These are phyloP conservation scores for Cyclanthera cordifolia DNA, from an alignment of 306 rosid species.

Conservation along the genomic window DNA sequence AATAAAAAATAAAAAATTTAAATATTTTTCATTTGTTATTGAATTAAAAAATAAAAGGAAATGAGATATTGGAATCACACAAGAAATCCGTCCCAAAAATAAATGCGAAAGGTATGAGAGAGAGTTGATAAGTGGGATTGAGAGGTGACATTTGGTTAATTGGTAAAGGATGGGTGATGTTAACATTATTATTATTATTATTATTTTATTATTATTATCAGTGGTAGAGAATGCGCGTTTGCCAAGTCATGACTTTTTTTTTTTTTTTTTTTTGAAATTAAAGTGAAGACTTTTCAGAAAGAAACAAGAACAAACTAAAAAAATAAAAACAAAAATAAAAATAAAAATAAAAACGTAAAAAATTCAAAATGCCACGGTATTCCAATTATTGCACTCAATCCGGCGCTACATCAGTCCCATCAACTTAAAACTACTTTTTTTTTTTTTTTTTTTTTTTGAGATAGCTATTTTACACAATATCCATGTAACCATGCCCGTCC, in stretches of 20 bases:
- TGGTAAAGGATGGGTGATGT: background rate
- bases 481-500: no score
- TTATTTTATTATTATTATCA: no score
- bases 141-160: background rate
- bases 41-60: background rate
- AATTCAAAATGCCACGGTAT: background rate
- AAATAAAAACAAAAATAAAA: no score
- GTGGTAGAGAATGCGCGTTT: background rate
- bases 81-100: conserved; percentile 4
- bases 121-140: background rate
- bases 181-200: no score
- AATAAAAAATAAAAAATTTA: no score
- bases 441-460: no score
- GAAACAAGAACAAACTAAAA: no score
- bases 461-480: no score
- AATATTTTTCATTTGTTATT: no score
- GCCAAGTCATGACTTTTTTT: background rate
- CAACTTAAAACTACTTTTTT: background rate
- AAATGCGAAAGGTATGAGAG: background rate
- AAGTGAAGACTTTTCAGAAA: no score
- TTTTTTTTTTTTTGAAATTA: no score
- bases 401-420: background rate
- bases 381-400: conserved; percentile 6
- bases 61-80: background rate
- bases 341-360: background rate